Evolutionary conservation across 345 rosid genomes (phyloP).

Genomic region (Rhodamnia rubescens): DNA sequence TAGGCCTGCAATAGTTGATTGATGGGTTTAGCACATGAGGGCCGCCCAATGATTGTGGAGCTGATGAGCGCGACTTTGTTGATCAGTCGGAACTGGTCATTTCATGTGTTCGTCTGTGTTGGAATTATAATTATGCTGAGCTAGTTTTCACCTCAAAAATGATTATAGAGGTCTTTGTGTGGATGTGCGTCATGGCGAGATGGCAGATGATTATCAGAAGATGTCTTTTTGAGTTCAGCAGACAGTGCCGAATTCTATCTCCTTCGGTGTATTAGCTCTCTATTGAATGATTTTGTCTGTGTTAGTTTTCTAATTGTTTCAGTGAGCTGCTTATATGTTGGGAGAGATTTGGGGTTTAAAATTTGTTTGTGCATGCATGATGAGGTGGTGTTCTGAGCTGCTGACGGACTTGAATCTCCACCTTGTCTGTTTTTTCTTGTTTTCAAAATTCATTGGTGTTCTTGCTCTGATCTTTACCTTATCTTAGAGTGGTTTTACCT

Average conservation of each 20-base stretch:
- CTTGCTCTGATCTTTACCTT: background rate
- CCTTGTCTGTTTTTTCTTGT: background rate
- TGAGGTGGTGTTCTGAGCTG: background rate
- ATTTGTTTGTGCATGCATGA: background rate
- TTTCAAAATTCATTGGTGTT: background rate
- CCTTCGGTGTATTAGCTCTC: background rate
- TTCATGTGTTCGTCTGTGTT: background rate
- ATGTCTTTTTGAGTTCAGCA: background rate
- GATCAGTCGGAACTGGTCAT: background rate
- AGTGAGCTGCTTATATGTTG: background rate
- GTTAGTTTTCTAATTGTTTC: background rate
- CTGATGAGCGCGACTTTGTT: background rate
- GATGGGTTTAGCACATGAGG: background rate
- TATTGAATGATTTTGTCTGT: background rate
- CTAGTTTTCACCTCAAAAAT: background rate
- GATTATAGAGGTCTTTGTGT: background rate
- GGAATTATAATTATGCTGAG: background rate
- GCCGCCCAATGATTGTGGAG: background rate
- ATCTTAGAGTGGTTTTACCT: background rate
- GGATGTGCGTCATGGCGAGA: background rate
- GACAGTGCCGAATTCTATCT: background rate
- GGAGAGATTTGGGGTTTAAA: background rate
- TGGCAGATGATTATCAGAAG: background rate
- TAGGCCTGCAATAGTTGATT: background rate
- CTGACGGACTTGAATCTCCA: background rate